Conservation (phyloP, 1,284 basidiomycete species). For the Fomitopsis palustris region DNA sequence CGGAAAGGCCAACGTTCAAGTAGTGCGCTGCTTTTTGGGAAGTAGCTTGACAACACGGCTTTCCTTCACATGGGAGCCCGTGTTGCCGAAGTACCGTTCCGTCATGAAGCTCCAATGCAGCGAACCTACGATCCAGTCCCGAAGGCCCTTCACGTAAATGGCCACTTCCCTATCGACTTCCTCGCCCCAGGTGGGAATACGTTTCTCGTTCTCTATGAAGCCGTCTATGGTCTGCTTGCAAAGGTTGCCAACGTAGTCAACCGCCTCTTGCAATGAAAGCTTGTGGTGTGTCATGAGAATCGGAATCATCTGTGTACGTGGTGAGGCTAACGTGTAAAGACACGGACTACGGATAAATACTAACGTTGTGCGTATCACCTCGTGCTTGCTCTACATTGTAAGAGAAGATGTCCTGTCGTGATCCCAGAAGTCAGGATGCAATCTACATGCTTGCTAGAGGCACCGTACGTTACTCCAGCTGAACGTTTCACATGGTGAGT, state of each 20-base stretch:
- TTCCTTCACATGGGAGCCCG: constrained; percentile 25
- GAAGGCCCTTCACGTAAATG: constrained; percentile 26
- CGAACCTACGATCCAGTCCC: constrained; percentile 31
- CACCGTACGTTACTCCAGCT: constrained; percentile 35
- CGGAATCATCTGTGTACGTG: constrained; percentile 22
- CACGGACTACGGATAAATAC: background rate
- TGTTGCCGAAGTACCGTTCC: constrained; percentile 29
- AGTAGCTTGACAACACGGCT: constrained; percentile 25
- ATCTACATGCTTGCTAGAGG: background rate
- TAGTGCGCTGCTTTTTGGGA: constrained; percentile 5
- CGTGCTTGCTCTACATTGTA: constrained; percentile 37
- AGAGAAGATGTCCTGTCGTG: constrained; percentile 35
- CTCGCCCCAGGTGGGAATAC: constrained; percentile 27
- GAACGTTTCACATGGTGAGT: background rate
- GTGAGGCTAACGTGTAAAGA: background rate
- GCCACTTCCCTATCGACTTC: constrained; percentile 27
- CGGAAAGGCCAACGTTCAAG: background rate
- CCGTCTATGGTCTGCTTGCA: constrained; percentile 23
- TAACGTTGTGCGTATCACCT: constrained; percentile 34
- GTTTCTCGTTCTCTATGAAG: constrained; percentile 21
- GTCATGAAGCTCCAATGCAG: constrained; percentile 32
- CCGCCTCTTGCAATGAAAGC: constrained; percentile 24
- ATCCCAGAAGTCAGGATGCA: background rate
- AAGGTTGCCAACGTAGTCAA: constrained; percentile 27
- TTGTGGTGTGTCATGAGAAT: constrained; percentile 25